phyloP scores from a whole-genome alignment of 768 basidiomycete species.

The Tricholoma furcatifolium region DNA sequence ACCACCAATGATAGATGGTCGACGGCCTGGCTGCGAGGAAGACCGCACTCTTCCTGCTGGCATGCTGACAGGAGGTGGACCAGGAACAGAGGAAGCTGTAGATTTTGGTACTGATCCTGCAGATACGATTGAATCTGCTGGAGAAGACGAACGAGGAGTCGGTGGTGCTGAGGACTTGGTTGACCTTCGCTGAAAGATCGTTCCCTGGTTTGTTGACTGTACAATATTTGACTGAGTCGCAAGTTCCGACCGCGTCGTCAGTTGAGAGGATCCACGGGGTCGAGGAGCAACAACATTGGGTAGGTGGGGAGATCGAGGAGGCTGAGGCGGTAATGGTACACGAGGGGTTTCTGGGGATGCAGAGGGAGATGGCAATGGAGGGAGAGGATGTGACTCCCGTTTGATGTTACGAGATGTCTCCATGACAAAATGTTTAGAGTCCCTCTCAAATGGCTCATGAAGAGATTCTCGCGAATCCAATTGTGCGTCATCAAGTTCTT shows the following conservation, averaged over 20 bases:
- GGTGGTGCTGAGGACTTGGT: slow-evolving; percentile 65
- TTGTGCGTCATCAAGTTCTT: slow-evolving; percentile 48
- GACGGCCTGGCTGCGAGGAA: slow-evolving; percentile 74
- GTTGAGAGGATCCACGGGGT: slow-evolving; percentile 58
- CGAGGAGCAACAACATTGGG: slow-evolving; percentile 42
- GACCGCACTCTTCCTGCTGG: slow-evolving; percentile 57
- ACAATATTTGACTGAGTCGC: slow-evolving; percentile 43
- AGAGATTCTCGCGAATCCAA: slow-evolving; percentile 25
- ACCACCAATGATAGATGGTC: slow-evolving; percentile 57
- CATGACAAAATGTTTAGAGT: slow-evolving; percentile 30
- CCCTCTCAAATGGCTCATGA: slow-evolving; percentile 23
- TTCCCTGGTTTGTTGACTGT: slow-evolving; percentile 56
- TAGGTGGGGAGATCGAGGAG: slow-evolving; percentile 50
- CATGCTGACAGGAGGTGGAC: slow-evolving; percentile 31
- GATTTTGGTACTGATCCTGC: slow-evolving; percentile 37
- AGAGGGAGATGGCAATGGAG: slow-evolving; percentile 57
- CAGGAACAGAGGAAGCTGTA: slow-evolving; percentile 39
- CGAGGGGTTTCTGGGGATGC: slow-evolving; percentile 31
- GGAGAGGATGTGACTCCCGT: slow-evolving; percentile 63
- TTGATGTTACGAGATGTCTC: slow-evolving; percentile 43
- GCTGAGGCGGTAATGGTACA: slow-evolving; percentile 13
- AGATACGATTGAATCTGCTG: slow-evolving; percentile 46
- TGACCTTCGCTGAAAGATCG: slow-evolving; percentile 65
- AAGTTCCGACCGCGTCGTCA: slow-evolving; percentile 37
- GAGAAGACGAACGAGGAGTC: slow-evolving; percentile 50